These are phyloP conservation scores for Pyricularia pennisetigena DNA, from an alignment of 2,329 filamentous ascomycete genomes.

Conservation along the genomic window DNA sequence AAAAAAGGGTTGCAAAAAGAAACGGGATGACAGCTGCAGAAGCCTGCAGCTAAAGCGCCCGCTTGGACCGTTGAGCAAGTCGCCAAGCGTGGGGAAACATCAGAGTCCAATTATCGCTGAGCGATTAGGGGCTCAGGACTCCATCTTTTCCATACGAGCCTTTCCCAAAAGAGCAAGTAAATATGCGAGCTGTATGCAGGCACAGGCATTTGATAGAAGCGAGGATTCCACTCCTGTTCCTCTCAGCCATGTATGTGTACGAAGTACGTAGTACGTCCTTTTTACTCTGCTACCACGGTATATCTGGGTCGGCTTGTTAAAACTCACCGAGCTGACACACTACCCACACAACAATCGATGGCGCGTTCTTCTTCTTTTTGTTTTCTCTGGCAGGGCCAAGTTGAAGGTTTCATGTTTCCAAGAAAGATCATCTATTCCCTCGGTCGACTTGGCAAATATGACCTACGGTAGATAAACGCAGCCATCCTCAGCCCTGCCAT, in stretches of 20 bases:
- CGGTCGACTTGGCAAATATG: not conserved
- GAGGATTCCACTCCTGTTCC: no score
- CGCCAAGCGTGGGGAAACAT: not conserved
- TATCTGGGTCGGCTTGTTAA: not conserved
- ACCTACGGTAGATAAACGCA: not conserved
- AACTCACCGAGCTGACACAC: not conserved
- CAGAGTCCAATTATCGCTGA: not conserved
- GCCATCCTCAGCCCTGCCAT: not conserved
- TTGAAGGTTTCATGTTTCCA: not conserved
- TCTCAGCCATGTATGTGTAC: no score
- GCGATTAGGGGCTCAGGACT: not conserved
- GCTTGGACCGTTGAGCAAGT: not conserved
- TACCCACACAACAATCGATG: not conserved
- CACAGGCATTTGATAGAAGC: not conserved
- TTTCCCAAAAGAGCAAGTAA: not conserved
- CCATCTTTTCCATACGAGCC: not conserved
- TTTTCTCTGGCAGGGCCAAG: not conserved
- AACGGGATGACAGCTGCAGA: not conserved
- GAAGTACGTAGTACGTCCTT: no score
- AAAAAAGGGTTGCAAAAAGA: not conserved
- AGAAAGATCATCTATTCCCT: not conserved
- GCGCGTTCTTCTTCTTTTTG: not conserved
- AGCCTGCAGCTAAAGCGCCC: not conserved
- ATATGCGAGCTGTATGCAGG: not conserved
- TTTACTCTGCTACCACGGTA: not conserved